phyloP scores from a whole-genome alignment of 257 asterid species.

The Jasminum sambac region DNA sequence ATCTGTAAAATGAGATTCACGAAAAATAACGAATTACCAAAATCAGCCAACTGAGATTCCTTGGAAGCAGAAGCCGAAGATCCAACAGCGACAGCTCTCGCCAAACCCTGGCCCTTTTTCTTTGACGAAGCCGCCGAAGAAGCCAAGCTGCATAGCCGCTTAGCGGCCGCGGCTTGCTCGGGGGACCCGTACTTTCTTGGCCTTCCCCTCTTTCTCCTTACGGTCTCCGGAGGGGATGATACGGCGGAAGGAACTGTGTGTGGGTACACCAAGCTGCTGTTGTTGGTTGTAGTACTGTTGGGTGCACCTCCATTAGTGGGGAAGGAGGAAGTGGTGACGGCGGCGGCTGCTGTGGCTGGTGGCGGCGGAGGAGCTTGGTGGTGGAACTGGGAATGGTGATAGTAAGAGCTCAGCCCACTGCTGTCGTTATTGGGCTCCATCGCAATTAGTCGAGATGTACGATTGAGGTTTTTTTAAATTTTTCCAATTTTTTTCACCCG shows the following conservation, averaged over 20 bases:
- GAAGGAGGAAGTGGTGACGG: slow-evolving; percentile 15
- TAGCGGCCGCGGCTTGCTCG: slow-evolving; percentile 54
- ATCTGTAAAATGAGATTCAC: background rate
- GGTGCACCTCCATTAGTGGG: slow-evolving; percentile 36
- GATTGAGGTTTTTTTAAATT: background rate
- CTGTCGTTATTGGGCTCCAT: slow-evolving; percentile 61
- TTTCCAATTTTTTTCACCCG: background rate
- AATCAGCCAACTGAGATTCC: slow-evolving; percentile 37
- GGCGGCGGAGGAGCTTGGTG: slow-evolving; percentile 20
- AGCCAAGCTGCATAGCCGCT: slow-evolving; percentile 34
- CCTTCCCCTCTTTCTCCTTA: slow-evolving; percentile 50
- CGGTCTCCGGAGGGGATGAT: slow-evolving; percentile 32
- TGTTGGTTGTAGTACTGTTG: slow-evolving; percentile 11
- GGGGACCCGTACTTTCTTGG: slow-evolving; percentile 54
- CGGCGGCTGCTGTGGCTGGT: slow-evolving; percentile 21
- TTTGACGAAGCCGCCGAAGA: slow-evolving; percentile 36
- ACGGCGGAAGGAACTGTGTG: slow-evolving; percentile 39
- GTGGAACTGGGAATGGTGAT: slow-evolving; percentile 37
- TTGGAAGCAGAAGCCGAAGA: slow-evolving; percentile 35
- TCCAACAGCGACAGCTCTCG: slow-evolving; percentile 17
- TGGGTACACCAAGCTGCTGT: slow-evolving; percentile 33
- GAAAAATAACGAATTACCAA: slow-evolving; percentile 22
- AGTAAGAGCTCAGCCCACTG: slow-evolving; percentile 53
- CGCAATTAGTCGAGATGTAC: slow-evolving; percentile 9
- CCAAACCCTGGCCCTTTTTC: slow-evolving; percentile 38